A percentile compares a stretch with the other conserved stretches of the same genome.
phyloP scores from a whole-genome alignment of 2,329 filamentous ascomycete genomes.

The Calonectria crousiana region DNA sequence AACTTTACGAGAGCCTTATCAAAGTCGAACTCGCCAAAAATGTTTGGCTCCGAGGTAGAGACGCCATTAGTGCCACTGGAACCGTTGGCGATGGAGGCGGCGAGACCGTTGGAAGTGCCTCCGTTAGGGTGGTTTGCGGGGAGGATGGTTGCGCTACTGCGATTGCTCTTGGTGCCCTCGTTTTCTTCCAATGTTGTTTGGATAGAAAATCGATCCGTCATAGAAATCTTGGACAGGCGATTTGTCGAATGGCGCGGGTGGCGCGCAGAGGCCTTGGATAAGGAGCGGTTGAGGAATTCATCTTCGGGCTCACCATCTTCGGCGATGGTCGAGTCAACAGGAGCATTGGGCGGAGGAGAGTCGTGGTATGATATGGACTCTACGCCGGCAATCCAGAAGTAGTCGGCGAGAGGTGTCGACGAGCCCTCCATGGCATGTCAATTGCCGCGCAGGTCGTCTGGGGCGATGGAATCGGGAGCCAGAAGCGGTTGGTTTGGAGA shows the following conservation, averaged over 20 bases:
- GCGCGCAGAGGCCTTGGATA: constrained; percentile 49
- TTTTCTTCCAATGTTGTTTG: constrained; percentile 66
- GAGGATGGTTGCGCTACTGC: constrained; percentile 75
- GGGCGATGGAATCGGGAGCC: constrained; percentile 16
- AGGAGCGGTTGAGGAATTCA: constrained; percentile 47
- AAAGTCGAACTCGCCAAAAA: constrained; percentile 84
- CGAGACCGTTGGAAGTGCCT: constrained; percentile 38
- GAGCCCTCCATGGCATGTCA: constrained; percentile 70
- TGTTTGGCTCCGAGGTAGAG: constrained; percentile 45
- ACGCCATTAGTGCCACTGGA: constrained; percentile 47
- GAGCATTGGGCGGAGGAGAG: constrained; percentile 50
- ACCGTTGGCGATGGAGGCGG: constrained; percentile 32
- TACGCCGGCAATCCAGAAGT: constrained; percentile 82
- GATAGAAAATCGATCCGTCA: constrained; percentile 65
- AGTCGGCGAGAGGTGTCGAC: constrained; percentile 76
- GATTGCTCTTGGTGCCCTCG: constrained; percentile 71
- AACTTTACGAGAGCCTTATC: constrained; percentile 95
- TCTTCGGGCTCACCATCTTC: constrained; percentile 72
- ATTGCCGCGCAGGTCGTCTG: constrained; percentile 40
- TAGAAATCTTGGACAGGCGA: constrained; percentile 67
- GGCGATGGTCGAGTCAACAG: constrained; percentile 70
- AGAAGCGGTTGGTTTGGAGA: constrained; percentile 13
- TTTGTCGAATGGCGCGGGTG: constrained; percentile 73
- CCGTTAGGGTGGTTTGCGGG: constrained; percentile 51
- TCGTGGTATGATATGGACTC: constrained; percentile 76